phyloP scores from a whole-genome alignment of 306 rosid species.

The Gynostemma pentaphyllum region DNA sequence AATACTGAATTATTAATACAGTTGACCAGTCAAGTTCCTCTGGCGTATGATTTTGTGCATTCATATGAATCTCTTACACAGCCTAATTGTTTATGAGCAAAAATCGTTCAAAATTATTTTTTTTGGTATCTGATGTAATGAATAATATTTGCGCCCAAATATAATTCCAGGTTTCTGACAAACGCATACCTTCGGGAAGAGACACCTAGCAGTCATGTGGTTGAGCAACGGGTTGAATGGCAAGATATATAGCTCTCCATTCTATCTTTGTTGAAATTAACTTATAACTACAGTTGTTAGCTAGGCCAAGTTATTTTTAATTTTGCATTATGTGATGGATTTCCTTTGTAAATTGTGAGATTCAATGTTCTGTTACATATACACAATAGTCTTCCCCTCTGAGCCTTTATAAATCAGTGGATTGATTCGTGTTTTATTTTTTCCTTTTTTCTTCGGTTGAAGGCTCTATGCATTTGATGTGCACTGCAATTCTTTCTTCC shows the following conservation, averaged over 20 bases:
- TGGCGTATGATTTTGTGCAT: not conserved
- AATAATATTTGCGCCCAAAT: conserved; percentile 9
- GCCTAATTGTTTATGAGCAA: not conserved
- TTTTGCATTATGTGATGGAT: not conserved
- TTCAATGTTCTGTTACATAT: not conserved
- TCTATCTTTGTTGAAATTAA: not conserved
- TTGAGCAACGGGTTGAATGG: conserved; percentile 99
- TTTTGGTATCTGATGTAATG: conserved; percentile 11
- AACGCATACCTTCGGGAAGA: conserved; percentile 96
- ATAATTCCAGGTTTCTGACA: conserved; percentile 64
- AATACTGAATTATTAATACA: not conserved
- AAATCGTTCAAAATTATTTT: not conserved
- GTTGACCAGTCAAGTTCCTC: not conserved
- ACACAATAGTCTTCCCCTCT: not conserved
- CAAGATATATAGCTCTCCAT: conserved; percentile 19
- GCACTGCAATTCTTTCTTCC: conserved; percentile 99
- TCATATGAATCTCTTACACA: not conserved
- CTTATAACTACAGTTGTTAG: not conserved
- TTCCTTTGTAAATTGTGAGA: not conserved
- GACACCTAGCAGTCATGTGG: conserved; percentile 95
- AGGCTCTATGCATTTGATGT: conserved; percentile 99
- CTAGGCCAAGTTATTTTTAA: not conserved
- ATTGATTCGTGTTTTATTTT: not conserved
- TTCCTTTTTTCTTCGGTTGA: conserved; percentile 17
- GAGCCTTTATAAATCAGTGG: not conserved